Base-by-base conservation (phyloP, 768 basidiomycete species). In the Tulasnella sp. region DNA sequence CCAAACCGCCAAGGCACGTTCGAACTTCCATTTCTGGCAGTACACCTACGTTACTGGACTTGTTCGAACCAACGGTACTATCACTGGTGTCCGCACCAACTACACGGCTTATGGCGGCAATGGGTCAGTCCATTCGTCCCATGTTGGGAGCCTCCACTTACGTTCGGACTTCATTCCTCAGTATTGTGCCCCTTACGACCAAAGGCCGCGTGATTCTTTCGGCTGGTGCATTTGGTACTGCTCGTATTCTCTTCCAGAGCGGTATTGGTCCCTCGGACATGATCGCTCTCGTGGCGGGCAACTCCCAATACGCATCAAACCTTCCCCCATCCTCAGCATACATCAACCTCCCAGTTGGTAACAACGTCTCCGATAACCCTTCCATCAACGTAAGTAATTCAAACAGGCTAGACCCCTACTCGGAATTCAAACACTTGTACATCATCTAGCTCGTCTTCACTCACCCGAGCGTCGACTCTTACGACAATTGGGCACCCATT, bases 401-500 rank as follows among this genome's bases (percentile, higher is more conserved):
- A 42, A 73, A 11, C 15, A 35, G 35, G 44, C 9, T 3, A 1
- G 48, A 6, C 79, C 6, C 20, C 1, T 37, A 44, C 5, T 72
- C 39, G 3, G 13, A 42, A 29, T 9, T 18, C 61, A 57, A 48
- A 67, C 16, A 39, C 26, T 61, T 20, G 11, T 51, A 9, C 42
- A n/a, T 76, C 26, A 37, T 55, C 46, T 77, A 26, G 77, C 83
- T 90, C 81, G 88, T 91, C 32, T 90, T 91, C 84, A 90, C 88
- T 6, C 90, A 91, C 82, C 90, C 90, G 1, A 85, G 85, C 51
- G 85, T 91, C 79, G 89, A 91, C 81, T 78, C 77, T 0, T 90
- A 90, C 81, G 89, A 91, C n/a, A 90, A 90, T 82, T 91, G 90
- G 90, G 87, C 74, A 42, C 67, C 87, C 46, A 88, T 90, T 4